Conservation (phyloP, 2,329 filamentous ascomycete species). For the Botrytis aclada region DNA sequence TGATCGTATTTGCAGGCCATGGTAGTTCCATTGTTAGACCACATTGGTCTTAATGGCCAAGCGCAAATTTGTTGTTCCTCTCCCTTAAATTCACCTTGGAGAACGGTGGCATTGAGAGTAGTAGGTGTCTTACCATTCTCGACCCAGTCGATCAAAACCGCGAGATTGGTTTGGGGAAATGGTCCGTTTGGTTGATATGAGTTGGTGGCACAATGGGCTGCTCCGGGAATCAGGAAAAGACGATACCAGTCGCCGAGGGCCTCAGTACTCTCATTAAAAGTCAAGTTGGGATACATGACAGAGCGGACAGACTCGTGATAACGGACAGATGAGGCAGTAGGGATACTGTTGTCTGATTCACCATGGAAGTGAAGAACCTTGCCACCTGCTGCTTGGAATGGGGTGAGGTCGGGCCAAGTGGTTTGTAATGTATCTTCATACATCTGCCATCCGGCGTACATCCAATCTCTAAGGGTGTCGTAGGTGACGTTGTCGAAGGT, state of each 20-base stretch:
- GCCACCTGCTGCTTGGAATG: constrained; percentile 49
- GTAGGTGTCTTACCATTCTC: constrained; percentile 50
- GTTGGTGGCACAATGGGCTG: constrained; percentile 49
- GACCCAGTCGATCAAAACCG: constrained; percentile 68
- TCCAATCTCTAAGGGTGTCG: constrained; percentile 55
- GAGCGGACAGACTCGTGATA: constrained; percentile 53
- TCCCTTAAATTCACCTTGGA: constrained; percentile 36
- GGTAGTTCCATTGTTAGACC: constrained; percentile 29
- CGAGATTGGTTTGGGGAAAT: constrained; percentile 56
- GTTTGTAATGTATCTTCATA: constrained; percentile 54
- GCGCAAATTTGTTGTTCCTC: constrained; percentile 41
- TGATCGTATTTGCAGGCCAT: constrained; percentile 36
- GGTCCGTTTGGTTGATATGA: constrained; percentile 40
- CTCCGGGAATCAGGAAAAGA: constrained; percentile 52
- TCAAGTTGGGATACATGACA: constrained; percentile 47
- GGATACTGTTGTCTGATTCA: constrained; percentile 52
- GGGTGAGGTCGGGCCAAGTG: constrained; percentile 50
- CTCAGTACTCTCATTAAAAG: constrained; percentile 41
- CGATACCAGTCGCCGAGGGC: constrained; percentile 53
- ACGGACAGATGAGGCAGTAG: constrained; percentile 51
- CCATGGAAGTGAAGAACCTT: constrained; percentile 59
- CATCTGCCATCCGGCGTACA: constrained; percentile 46
- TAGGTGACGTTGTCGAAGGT: constrained; percentile 50
- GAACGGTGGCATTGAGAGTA: constrained; percentile 40
- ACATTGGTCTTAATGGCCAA: constrained; percentile 41